A percentile compares a stretch with the other conserved stretches of the same genome.
Evolutionary conservation across 495 filamentous ascomycete genomes (phyloP).

Genomic region (Tuber microsphaerosporum): DNA sequence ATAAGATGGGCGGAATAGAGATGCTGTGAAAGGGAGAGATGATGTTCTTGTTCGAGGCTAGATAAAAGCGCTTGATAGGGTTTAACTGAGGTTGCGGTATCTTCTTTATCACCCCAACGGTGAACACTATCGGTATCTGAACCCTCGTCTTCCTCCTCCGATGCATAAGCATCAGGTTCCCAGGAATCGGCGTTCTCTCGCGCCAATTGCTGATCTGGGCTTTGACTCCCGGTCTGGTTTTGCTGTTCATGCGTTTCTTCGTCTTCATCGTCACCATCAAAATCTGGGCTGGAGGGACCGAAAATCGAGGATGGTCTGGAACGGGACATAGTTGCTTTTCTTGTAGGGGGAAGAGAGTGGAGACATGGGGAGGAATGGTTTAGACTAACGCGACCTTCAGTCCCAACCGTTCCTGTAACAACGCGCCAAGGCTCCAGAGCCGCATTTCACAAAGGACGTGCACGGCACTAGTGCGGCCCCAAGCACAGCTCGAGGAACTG

Average conservation of each 20-base stretch:
- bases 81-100: slow-evolving; percentile 15
- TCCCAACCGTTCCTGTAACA: not conserved
- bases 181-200: slow-evolving; percentile 10
- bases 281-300: not conserved
- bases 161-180: slow-evolving; percentile 5
- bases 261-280: not conserved
- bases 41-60: slow-evolving; percentile 21
- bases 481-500: no score
- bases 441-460: not conserved
- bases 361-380: not conserved
- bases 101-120: slow-evolving; percentile 18
- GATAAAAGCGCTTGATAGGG: slow-evolving; percentile 14
- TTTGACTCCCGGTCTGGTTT: not conserved
- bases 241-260: not conserved
- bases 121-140: slow-evolving; percentile 4
- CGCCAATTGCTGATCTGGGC: slow-evolving; percentile 9
- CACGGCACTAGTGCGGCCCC: no score
- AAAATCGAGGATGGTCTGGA: not conserved
- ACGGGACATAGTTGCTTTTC: not conserved
- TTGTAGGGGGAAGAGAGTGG: not conserved
- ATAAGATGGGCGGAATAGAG: slow-evolving; percentile 31
- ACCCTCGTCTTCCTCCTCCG: slow-evolving; percentile 6
- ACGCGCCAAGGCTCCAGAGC: not conserved
- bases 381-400: not conserved
- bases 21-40: slow-evolving; percentile 21